Evolutionary conservation across 2,329 filamentous ascomycete genomes (phyloP), one percentile per base, ranked within the genome.

Genomic region (Ophiostoma angusticollis): DNA sequence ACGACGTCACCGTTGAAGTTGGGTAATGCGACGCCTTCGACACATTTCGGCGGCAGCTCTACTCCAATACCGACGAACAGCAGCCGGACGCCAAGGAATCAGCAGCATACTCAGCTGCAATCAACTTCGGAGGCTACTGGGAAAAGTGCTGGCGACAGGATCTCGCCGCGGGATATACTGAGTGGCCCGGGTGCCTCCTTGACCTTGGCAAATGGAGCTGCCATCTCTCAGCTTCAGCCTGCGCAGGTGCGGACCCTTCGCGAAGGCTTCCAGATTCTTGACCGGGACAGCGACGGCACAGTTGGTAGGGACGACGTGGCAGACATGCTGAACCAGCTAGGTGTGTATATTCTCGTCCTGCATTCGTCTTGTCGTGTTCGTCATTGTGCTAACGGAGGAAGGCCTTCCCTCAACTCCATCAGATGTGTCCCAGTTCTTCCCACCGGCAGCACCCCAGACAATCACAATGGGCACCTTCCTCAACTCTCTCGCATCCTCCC

Each of bases 241-340:
- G 69, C 83, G 3, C 84, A 95, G 50, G 76, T 95, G 25, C 77
- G 87, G 52, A 84, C 84, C 50, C 73, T 98, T 60, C 76, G 91
- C 44, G 89, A 96, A 55, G 85, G 82, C 0, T 98, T 96, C 58
- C 84, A 93, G 58, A 86, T 95, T 43, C 69, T 98, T 33, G 91
- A 96, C 58, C 73, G 84, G 44, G 80, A 91, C 58, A 87, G 85
- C 52, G 85, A 91, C 53, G 87, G 89, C 14, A 66, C 74, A 36
- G 79, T 98, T 45, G 82, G 80, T 48, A 72, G 81, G 43, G 81
- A 89, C 17, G 85, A 93, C 55, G 78, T 98, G 5, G 76, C 76
- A 13, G 84, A 93, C 51, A 93, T 94, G 72, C 71, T 98, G 23
- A 75, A 72, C 43, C 86, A 93, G 53, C 68, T 95, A 35, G 87